Percentiles rank a stretch among this genome's conserved stretches.
These are phyloP conservation scores for Euclidium syriacum DNA, from an alignment of 345 rosid genomes.

Conservation along the genomic window DNA sequence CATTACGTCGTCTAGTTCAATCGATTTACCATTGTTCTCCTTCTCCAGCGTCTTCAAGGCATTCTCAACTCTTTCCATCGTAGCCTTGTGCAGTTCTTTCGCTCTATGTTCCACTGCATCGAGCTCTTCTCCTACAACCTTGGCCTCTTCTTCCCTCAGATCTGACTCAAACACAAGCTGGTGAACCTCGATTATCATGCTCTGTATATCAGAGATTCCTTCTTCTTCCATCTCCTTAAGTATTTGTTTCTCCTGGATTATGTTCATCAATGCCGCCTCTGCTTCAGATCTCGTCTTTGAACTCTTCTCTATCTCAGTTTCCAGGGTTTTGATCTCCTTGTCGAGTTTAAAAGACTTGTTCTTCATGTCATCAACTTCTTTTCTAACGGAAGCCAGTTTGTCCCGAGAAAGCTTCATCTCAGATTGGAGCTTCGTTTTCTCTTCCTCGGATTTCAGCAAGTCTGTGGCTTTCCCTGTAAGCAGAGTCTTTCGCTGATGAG, in stretches of 20 bases:
- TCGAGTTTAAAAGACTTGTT: slow-evolving; percentile 41
- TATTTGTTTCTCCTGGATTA: slow-evolving; percentile 50
- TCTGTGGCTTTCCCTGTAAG: slow-evolving; percentile 70
- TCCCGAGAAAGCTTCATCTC: slow-evolving; percentile 58
- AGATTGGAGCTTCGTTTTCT: slow-evolving; percentile 64
- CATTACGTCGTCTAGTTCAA: too few relatives aligned
- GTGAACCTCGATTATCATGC: slow-evolving; percentile 50
- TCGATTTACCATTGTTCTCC: not conserved
- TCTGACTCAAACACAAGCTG: slow-evolving; percentile 49
- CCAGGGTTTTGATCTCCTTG: slow-evolving; percentile 33
- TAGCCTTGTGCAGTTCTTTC: slow-evolving; percentile 35
- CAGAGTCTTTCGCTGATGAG: slow-evolving; percentile 38
- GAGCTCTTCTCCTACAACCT: slow-evolving; percentile 45
- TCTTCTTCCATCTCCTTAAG: slow-evolving; percentile 44
- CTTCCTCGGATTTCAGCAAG: slow-evolving; percentile 67
- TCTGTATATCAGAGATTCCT: slow-evolving; percentile 45
- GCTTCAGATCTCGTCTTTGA: slow-evolving; percentile 38
- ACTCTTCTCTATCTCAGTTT: slow-evolving; percentile 44
- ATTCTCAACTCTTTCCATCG: slow-evolving; percentile 31
- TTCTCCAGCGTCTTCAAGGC: slow-evolving; percentile 29
- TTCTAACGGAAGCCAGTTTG: slow-evolving; percentile 40
- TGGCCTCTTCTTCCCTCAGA: slow-evolving; percentile 48
- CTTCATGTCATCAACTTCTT: slow-evolving; percentile 40
- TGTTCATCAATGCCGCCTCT: slow-evolving; percentile 41
- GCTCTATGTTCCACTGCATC: slow-evolving; percentile 21